Conservation (phyloP, 495 filamentous ascomycete species). For the Aspergillus saccharolyticus region DNA sequence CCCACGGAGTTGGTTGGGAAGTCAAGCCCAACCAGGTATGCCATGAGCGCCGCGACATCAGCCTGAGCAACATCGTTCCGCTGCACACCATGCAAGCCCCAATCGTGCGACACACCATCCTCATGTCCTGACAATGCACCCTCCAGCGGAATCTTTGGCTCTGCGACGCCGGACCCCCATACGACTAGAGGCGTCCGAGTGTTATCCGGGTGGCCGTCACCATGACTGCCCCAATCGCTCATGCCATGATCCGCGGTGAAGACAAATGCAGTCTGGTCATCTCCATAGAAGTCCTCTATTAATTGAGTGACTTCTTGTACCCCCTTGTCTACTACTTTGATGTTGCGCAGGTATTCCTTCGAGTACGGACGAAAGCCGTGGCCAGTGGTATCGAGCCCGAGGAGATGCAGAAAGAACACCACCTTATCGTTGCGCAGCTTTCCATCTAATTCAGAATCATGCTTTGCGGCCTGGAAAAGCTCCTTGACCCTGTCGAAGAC, state of each 20-base stretch:
- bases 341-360: conserved; percentile 89
- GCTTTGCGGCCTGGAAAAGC: conserved; percentile 73
- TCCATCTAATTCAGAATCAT: conserved; percentile 68
- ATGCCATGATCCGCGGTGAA: conserved; percentile 99
- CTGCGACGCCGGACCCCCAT: conserved; percentile 91
- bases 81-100: conserved; percentile 73
- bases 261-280: conserved; percentile 87
- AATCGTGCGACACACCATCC: conserved; percentile 88
- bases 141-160: conserved; percentile 53
- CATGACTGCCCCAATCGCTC: conserved; percentile 97
- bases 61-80: conserved; percentile 92
- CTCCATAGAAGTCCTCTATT: conserved; percentile 85
- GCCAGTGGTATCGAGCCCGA: conserved; percentile 93
- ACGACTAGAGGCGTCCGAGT: conserved; percentile 89
- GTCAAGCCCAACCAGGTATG: conserved; percentile 83
- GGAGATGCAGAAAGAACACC: conserved; percentile 93
- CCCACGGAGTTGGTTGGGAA: conserved; percentile 97
- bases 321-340: conserved; percentile 89
- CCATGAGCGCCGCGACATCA: conserved; percentile 94
- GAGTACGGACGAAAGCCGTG: conserved; percentile 89
- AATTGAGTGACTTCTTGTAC: conserved; percentile 75
- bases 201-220: conserved; percentile 96
- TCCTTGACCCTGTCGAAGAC: conserved; percentile 91
- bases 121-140: conserved; percentile 70
- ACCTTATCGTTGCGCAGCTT: conserved; percentile 76